Evolutionary conservation across 768 basidiomycete species (phyloP), one percentile per base, ranked within the genome.

Genomic region (Boletellus ananas): DNA sequence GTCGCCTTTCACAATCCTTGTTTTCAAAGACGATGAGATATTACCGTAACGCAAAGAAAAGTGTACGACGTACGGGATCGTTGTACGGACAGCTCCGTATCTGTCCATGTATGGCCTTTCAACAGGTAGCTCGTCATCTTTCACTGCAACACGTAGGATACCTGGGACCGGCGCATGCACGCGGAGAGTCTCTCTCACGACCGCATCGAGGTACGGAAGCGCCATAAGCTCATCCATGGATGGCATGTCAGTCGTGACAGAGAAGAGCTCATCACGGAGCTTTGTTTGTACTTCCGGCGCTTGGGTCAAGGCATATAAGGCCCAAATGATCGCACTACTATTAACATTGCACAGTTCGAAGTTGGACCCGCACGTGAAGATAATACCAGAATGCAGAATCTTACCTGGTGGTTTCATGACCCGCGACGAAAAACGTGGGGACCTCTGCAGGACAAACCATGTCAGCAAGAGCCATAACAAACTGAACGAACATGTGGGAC

Each of bases 121-220:
- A 6, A 33, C 17, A 29, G 82, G 83, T 12, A 84, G 50, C 3
- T 78, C 57, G 47, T 83, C 81, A 47, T 84, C 81, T 42, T 75
- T 72, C 36, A 68, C 69, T 0, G 81, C 79, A 3, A 74, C 61
- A 4, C 81, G 68, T 11, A 70, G 45, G 0, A 74, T 74, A 14
- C 52, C 58, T 4, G 75, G 67, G 3, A 84, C 74, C 1, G 83
- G 81, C 0, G 81, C 50, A 21, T 58, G 46, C 2, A 83, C 41
- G 0, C 85, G 77, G 47, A 86, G 64, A 0, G 75, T 78, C 67
- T 86, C 85, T 11, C 79, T 75, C 2, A 85, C 75, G 14, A 85
- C 76, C n/a, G 70, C 72, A 56, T 88, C 88, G 9, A 90, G 79
- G 59, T 85, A 87, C 0, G 83, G 77, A 4, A 91, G 70, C 2